Evolutionary conservation across 176 grass and related monocot species (phyloP), one percentile per base, ranked within the genome.

Genomic region (Lolium multiflorum): DNA sequence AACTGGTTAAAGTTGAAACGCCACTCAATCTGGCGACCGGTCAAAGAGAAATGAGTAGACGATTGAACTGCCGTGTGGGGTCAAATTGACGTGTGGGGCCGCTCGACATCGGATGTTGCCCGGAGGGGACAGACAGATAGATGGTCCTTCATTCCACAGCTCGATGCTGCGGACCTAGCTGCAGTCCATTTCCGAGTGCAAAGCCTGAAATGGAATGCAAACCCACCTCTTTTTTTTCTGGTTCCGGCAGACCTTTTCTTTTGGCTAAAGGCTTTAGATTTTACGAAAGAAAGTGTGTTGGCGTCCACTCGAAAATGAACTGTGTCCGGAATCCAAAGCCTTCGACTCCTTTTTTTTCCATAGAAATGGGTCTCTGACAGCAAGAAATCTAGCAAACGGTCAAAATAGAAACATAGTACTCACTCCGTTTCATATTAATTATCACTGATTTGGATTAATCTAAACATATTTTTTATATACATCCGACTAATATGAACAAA

Each of bases 161-260:
- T 63, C n/a, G 39, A 50, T 60, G 20, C 3, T 59, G 24, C 83
- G 51, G 46, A 60, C 58, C 14, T 5, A 8, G 16, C 62, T 69
- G 11, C 64, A 10, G 80, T 56, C 64, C 65, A 24, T 56, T 6
- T 71, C 80, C 12, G 10, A 57, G n/a, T 9, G 9, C 17, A 55
- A 39, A 71, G 13, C 77, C 55, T 63, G 78, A 65, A 28, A 65
- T 17, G 55, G 77, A 25, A 87, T 65, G 31, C 78, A 11, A 87
- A 13, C 49, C 69, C 20, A 74, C 85, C 1, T 20, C 6, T 50
- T 81, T 49, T n/a, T 64, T 81, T 49, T 4, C 28, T 14, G 4
- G 22, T 62, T 31, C 8, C 15, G 35, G 37, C 14, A 11, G 2
- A 3, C 7, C 49, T 10, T 76, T 55, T 55, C 17, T 78, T 50